A percentile compares a stretch with the other conserved stretches of the same genome.
These are phyloP conservation scores for Cutaneotrichosporon dermatis DNA, from an alignment of 1,284 basidiomycete genomes.

Conservation along the genomic window DNA sequence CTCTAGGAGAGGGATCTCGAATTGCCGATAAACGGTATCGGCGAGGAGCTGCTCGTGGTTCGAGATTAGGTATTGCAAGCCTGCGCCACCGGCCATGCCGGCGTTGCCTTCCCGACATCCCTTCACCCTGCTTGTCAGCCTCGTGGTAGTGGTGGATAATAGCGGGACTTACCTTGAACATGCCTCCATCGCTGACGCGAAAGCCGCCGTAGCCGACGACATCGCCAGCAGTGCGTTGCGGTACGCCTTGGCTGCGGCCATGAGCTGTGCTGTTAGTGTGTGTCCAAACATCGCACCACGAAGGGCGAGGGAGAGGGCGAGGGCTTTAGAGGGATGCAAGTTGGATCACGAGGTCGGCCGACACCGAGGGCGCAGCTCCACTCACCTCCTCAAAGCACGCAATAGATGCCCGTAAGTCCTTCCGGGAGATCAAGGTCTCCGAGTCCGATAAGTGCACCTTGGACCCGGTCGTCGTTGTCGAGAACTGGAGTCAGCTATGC, in stretches of 20 bases:
- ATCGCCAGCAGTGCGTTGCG: conserved; percentile 76
- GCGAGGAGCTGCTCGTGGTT: conserved; percentile 89
- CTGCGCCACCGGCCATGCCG: conserved; percentile 67
- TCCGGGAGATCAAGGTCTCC: conserved; percentile 43
- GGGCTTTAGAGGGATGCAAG: no score
- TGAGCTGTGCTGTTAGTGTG: conserved; percentile 54
- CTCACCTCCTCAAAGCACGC: conserved; percentile 45
- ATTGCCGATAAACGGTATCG: conserved; percentile 79
- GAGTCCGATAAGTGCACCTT: conserved; percentile 40
- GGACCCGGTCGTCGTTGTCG: conserved; percentile 46
- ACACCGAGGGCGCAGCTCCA: no score
- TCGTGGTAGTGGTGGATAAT: no score
- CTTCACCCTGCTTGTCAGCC: conserved; percentile 32
- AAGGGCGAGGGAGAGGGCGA: no score
- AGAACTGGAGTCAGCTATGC: conserved; percentile 30
- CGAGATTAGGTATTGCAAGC: conserved; percentile 83
- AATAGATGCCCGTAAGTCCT: conserved; percentile 46
- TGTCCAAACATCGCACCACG: no score
- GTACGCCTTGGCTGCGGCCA: conserved; percentile 74
- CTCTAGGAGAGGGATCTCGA: conserved; percentile 81
- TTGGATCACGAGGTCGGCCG: no score
- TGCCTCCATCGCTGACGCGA: conserved; percentile 78
- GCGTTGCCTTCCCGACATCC: conserved; percentile 43
- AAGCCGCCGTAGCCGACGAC: conserved; percentile 76
- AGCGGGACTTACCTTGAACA: conserved; percentile 64